Evolutionary conservation across 495 filamentous ascomycete genomes (phyloP), one percentile per base, ranked within the genome.

Genomic region (Glarea lozoyensis): DNA sequence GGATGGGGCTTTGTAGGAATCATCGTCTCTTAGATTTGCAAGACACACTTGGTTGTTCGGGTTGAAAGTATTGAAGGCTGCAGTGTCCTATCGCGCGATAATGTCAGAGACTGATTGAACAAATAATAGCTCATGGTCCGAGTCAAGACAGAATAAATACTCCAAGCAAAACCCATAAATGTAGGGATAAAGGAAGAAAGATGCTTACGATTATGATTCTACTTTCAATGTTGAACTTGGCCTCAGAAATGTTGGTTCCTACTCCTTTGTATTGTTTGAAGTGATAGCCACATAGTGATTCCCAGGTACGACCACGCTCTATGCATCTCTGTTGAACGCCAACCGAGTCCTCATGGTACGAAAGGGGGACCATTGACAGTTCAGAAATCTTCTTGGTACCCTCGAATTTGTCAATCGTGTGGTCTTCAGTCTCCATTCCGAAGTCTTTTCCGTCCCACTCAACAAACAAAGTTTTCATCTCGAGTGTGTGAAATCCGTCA

Each of bases 51-150:
- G 4, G 17, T 20, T 4, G 19, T 38, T 93, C 1, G 88, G 86
- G 52, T 88, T 88, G 46, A 89, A 83, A 2, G 85, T 73, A 17
- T 87, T 74, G 63, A 88, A 84, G 37, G 84, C 86, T 12, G 76
- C 78, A 1, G 87, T 82, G 53, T 94, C 88, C 23, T 93, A 70
- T 85, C 93, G 93, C 45, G 93, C 75, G 27, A 88, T 79, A 20
- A 15, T 38, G 13, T 38, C 19, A n/a, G 35, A 38, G 16, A 19
- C 9, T 20, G 35, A 20, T 19, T 18, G 16, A 19, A 4, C 9
- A 19, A 11, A 7, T 10, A 7, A 19, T 38, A 10, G 13, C 16
- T 5, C 16, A 38, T 9, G 22, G 16, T 4, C 35, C 35, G 13
- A 38, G 18, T 18, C 35, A 15, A 15, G 18, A 19, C 25, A 7